A percentile compares a stretch with the other conserved stretches of the same genome.
Evolutionary conservation across 2,329 filamentous ascomycete species (phyloP).

Genomic region (Gremmenia infestans): DNA sequence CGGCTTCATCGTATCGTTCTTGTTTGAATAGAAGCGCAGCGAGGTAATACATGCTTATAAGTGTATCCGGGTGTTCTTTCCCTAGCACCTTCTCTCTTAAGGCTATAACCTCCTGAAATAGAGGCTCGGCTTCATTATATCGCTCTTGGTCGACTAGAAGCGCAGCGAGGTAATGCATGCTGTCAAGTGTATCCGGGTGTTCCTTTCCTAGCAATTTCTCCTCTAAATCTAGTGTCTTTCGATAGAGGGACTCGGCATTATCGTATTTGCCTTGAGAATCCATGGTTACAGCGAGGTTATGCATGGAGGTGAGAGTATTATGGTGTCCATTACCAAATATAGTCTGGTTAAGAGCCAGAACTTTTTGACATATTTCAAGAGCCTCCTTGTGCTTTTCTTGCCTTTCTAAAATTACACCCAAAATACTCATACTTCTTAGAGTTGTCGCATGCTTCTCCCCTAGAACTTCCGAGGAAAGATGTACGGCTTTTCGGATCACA

Average conservation of each 20-base stretch:
- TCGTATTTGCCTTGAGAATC: constrained; percentile 2
- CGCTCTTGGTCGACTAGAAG: constrained; percentile 6
- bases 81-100: neutral
- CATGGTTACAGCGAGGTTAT: neutral
- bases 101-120: neutral
- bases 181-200: constrained; percentile 6
- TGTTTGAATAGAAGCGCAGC: constrained; percentile 9
- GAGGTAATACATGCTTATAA: constrained; percentile 13
- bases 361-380: neutral
- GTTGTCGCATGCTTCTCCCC: neutral
- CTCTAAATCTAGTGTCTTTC: neutral
- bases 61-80: constrained; percentile 5
- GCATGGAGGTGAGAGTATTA: neutral
- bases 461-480: neutral
- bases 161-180: constrained; percentile 13
- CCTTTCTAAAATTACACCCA: neutral
- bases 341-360: constrained; percentile 2
- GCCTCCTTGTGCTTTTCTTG: neutral
- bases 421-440: neutral
- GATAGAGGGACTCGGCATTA: constrained; percentile 3
- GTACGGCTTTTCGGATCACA: too few relatives aligned
- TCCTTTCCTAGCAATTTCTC: constrained; percentile 1
- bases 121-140: constrained; percentile 4
- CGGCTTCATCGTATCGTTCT: constrained; percentile 21
- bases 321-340: neutral